Evolutionary conservation across 345 rosid species (phyloP), one percentile per base, ranked within the genome.

Genomic region (Nasturtium officinale): DNA sequence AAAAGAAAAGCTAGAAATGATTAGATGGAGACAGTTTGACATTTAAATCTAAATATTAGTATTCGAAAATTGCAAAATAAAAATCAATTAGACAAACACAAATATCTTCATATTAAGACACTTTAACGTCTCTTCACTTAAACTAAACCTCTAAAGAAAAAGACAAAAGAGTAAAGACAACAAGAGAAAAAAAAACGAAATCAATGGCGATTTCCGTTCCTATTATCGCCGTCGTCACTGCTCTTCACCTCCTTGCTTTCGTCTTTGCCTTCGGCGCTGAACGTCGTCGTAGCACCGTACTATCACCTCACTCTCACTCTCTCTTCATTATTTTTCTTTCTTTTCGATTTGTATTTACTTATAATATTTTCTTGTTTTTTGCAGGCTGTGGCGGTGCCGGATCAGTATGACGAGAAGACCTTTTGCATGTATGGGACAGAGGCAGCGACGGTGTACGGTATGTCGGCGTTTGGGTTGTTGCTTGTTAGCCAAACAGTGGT

Each of bases 251-350:
- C 84, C 76, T 95, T 64, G 96, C 97, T 81, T 95, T 95, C 74
- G 88, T 91, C 70, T 79, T 91, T 77, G 97, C 99, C 77, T 76
- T 95, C 68, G 99, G 99, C 26, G 97, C 96, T 48, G 99, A 91
- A 66, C 89, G 89, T 61, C 96, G 99, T 80, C 99, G 99, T 33
- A 88, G 97, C 91, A 77, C 79, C 5, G 98, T 94, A 84, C 40
- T 43, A 42, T 23, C 25, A 23, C 25, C 25, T 42, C 17, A 35
- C 60, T 56, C 69, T 26, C 65, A 65, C 71, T 58, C 33, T 40
- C 46, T 21, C 48, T 16, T 35, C 16, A 1, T 2, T 47, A 30
- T 46, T 16, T 45, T 17, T 11, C 1, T 11, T 28, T 45, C 17
- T 20, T 26, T 45, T 45, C 25, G 32, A 61, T 20, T 70, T 61